Base-by-base conservation (phyloP, 257 asterid species). In the Misopates orontium region DNA sequence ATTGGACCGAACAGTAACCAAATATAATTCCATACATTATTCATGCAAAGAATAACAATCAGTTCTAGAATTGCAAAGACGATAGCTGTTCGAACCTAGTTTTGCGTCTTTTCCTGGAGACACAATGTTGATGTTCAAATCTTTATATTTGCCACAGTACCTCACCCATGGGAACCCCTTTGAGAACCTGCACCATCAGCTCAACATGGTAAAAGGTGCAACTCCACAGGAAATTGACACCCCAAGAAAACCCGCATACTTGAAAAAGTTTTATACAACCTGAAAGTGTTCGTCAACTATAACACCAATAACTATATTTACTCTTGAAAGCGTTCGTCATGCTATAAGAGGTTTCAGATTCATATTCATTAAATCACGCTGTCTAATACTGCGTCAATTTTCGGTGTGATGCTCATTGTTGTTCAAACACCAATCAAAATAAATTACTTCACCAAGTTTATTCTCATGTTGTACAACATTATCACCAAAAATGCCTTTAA, bases 131-230 rank as follows among this genome's bases (percentile, higher is more conserved):
- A 94, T 70, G 70, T 79, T 65, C 61, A 90, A 77, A 81, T 79
- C 86, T 71, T 78, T 88, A 68, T 86, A 88, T 64, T 78, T 80
- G 18, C 99, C 99, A 41, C 23, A 72, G 82, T 85, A 90, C 67
- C 88, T 81, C 80, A 90, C 82, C 99, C 99, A 94, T 11, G 99
- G 99, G 22, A 88, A 96, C 32, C 95, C 96, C 70, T 86, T 79
- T 0, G 99, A 97, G 50, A 86, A 94, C 82, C 99, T 94, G 86
- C 83, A 81, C 71, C 70, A 77, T 20, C 54, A 56, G 45, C 58
- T 68, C 56, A 40, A 51, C 16, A 59, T 6, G 47, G 52, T 23
- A 58, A 69, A 48, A 22, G 24, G 4, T 21, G 24, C 47, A 61
- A 67, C 23, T 61, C 49, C 56, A 48, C 22, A 47, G 18, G 18